A percentile compares a stretch with the other conserved stretches of the same genome.
These are phyloP conservation scores for Tylopilus intermedius DNA, from an alignment of 768 basidiomycete genomes.

Conservation along the genomic window DNA sequence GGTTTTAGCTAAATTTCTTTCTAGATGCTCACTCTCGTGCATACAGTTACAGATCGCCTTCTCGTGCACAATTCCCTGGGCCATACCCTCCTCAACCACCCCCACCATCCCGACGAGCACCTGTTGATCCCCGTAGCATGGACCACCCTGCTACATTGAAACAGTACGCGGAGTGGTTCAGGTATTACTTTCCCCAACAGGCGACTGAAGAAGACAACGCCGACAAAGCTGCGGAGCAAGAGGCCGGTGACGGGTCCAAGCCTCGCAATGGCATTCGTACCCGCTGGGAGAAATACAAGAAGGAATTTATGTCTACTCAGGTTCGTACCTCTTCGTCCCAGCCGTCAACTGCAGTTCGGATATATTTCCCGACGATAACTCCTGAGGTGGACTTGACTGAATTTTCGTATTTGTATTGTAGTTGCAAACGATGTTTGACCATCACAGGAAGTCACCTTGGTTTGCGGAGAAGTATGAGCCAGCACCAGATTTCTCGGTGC, in stretches of 20 bases:
- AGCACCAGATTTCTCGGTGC: constrained; percentile 57
- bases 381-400: constrained; percentile 19
- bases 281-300: constrained; percentile 92
- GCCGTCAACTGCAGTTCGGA: constrained; percentile 5
- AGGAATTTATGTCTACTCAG: constrained; percentile 82
- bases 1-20: constrained; percentile 10
- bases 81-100: constrained; percentile 39
- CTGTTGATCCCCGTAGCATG: constrained; percentile 74
- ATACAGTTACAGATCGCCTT: constrained; percentile 61
- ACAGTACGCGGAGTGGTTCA: constrained; percentile 87
- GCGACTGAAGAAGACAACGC: constrained; percentile 78
- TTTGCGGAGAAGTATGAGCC: constrained; percentile 95
- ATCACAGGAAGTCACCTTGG: constrained; percentile 94
- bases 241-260: constrained; percentile 76
- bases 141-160: constrained; percentile 79
- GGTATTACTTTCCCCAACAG: constrained; percentile 67
- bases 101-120: constrained; percentile 53
- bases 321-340: constrained; percentile 47
- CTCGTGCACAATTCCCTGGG: constrained; percentile 47
- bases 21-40: constrained; percentile 61
- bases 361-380: constrained; percentile 12
- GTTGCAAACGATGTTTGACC: constrained; percentile 94
- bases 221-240: constrained; percentile 80
- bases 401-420: constrained; percentile 44
- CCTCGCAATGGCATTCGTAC: constrained; percentile 79